Evolutionary conservation across 108 stramenopile genomes (phyloP), one percentile per base, ranked within the genome.

Genomic region (Cyclotella baltica): DNA sequence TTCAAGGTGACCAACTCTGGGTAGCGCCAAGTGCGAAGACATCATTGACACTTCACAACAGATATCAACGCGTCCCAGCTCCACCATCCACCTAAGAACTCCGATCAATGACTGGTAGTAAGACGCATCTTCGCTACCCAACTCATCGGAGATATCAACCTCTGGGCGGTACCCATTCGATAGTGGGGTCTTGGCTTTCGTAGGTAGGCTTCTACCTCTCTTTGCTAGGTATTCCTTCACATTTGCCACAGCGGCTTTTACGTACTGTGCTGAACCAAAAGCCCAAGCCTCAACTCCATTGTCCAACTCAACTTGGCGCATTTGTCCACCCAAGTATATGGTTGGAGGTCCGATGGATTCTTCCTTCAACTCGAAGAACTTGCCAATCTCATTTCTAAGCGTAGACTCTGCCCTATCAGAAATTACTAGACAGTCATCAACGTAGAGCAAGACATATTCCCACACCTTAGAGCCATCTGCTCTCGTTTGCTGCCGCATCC

Each of bases 1-100:
- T 13, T 84, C 66, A 48, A 91, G 56, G 57, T 91, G 90, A 27
- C 87, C 88, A 51, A 73, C 70, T 30, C 90, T 35, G 38, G 90
- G 90, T 16, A 88, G n/a, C 27, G 82, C 81, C 4, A 88, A 37
- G 40, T 83, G 80, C 1, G 78, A 85, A 5, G 82, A 75, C 80
- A 90, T 57, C 73, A 83, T 71, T 0, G 84, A 90, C 0, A 79
- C 84, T 65, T 88, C 87, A 28, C 28, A 36, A 22, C 34, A 37
- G 15, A 90, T 74, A 57, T 88, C 85, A 34, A 82, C 67, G 34
- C 78, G 51, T 25, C 85, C 85, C 8, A 86, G 51, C 30, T 86
- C 85, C 30, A 79, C 73, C 0, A 77, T 75, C 86, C 86, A 87
- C 5, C 76, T 63, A 8, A 87, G 62, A n/a, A 83, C 31, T 5